These are phyloP conservation scores for Vitis labrusca DNA, from an alignment of 164 flowering plant genomes.

Conservation along the genomic window DNA sequence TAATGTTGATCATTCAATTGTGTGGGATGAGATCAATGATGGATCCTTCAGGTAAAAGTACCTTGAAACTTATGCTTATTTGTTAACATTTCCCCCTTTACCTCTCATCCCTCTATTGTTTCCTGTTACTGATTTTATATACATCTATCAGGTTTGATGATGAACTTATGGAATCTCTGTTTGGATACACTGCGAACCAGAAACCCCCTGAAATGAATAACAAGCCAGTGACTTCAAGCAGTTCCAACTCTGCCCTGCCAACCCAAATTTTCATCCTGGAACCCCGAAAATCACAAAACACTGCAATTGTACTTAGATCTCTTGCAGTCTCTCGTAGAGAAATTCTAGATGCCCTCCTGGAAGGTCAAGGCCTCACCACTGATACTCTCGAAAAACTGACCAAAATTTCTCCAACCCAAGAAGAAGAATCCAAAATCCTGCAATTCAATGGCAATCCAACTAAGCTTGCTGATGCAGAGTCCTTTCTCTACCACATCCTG, in stretches of 20 bases:
- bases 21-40: slow-evolving; percentile 69
- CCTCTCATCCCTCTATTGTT: background rate
- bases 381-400: slow-evolving; percentile 62
- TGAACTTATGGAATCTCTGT: slow-evolving; percentile 76
- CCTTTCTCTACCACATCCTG: slow-evolving; percentile 55
- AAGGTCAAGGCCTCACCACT: slow-evolving; percentile 42
- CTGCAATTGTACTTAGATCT: slow-evolving; percentile 56
- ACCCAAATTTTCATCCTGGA: slow-evolving; percentile 66
- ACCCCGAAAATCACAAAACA: slow-evolving; percentile 68
- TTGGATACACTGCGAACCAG: slow-evolving; percentile 54
- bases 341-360: slow-evolving; percentile 48
- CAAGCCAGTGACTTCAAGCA: slow-evolving; percentile 12
- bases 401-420: slow-evolving; percentile 54
- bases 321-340: slow-evolving; percentile 47
- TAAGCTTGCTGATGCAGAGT: slow-evolving; percentile 65
- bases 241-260: slow-evolving; percentile 21
- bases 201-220: slow-evolving; percentile 29
- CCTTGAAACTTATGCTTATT: background rate
- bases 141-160: slow-evolving; percentile 58
- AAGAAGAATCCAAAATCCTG: slow-evolving; percentile 44
- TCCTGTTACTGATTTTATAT: background rate
- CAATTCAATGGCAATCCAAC: slow-evolving; percentile 43
- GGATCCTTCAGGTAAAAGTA: slow-evolving; percentile 78
- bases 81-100: background rate
- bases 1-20: slow-evolving; percentile 74